Evolutionary conservation across 1,139 yeast genomes (phyloP), one percentile per base, ranked within the genome.

Genomic region (Protomyces inouyei): DNA sequence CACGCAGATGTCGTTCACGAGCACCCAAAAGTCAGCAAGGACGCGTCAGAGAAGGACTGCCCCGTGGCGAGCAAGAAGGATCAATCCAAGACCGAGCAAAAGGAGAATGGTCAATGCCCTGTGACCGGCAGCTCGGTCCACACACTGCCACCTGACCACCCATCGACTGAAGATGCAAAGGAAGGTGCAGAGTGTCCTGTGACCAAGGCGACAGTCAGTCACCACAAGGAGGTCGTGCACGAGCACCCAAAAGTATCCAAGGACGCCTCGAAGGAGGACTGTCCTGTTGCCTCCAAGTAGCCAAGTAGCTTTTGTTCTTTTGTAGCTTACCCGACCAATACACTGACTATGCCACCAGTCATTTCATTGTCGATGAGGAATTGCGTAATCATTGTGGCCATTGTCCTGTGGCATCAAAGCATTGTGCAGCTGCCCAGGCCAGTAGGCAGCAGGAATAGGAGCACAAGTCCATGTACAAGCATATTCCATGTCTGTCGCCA

Each of bases 41-140:
- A 16, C 25, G 63, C 63, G 32, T 52, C 63, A 10, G 63, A 25
- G 38, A 59, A 59, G 57, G 63, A 59, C 52, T 59, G 63, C 40
- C 63, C 63, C 16, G 63, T 59, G 4, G 48, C 48, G 12, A 18
- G 48, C 48, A 43, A 43, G 48, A 43, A 43, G 48, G 23, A 43
- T 18, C 23, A 16, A 3, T 4, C 21, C 21, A 18, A n/a, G 48
- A 16, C 21, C 14, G 23, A 43, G 23, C 21, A 43, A 21, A 18
- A 43, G 25, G 25, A n/a, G 48, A 18, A 43, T 8, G 28, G 35
- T 6, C 55, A 59, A 52, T 59, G 63, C 32, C 63, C 63, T n/a
- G 52, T 59, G n/a, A 52, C 63, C 14, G 63, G 63, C 46, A 36
- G 51, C 6, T n/a, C 38, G 23, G 63, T 59, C 43, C 38, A 40